Base-by-base conservation (phyloP, 495 filamentous ascomycete genomes). In the Aspergillus diversus region DNA sequence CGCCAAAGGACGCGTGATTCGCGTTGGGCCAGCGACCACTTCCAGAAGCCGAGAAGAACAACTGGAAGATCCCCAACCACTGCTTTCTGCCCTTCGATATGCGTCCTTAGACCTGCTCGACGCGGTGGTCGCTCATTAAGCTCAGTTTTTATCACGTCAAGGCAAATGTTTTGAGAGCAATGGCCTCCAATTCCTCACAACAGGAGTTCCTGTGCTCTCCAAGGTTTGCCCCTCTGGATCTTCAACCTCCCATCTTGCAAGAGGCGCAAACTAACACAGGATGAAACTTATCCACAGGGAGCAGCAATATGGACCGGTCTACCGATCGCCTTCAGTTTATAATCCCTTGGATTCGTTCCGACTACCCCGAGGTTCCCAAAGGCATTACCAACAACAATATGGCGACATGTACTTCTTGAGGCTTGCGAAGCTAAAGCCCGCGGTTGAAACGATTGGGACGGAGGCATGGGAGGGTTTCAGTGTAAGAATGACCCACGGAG, bases 321-420 rank as follows among this genome's bases (percentile, higher is more conserved):
- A 80, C 49, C 82, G 89, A 47, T 72, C 70, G 47, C 66, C 76
- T 21, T 93, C 91, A 4, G 72, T 77, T 60, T 97, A 97, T 79
- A 89, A 88, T 57, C 88, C 93, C 1, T 80, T 93, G 27, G 75
- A 86, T 53, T 90, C 87, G 0, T 97, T 90, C 71, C 73, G 79
- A 50, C 83, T 97, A 11, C 85, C 87, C 1, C 87, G 87, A 64
- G 87, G 85, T 11, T 71, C 78, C n/a, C 81, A 87, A 35, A 86
- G 89, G 51, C 87, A 90, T 27, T 99, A 98, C 69, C 83, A 92
- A 71, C 96, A 98, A 72, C 96, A 99, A 81, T 99, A 90, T 86
- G 91, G 87, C 61, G 93, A 97, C 69, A 92, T 97, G 85, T 99
- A 99, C 80, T 98, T 97, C 73, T 76, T 97, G 66, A 91, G 96